Base-by-base conservation (phyloP, 805 yeast genomes). In the Zygotorulaspora sp. region DNA sequence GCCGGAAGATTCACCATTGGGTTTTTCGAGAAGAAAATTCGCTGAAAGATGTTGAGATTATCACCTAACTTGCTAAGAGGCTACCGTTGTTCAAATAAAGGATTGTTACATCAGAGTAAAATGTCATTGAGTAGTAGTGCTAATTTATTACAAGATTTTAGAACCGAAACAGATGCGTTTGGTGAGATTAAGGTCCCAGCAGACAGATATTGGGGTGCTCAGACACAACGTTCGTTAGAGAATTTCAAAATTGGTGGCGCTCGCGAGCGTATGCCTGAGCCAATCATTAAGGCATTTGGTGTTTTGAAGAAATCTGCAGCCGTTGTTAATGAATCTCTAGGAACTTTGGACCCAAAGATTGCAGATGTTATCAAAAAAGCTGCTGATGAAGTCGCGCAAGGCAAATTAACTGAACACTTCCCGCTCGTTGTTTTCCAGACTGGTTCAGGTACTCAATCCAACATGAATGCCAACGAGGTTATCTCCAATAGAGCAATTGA, bases 391-490 rank as follows among this genome's bases (percentile, higher is more conserved):
- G 97, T 92, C 26, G 73, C 84, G 33, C 86, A 82, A 53, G 98
- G 98, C 49, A 85, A 87, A 65, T 76, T 92, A 61, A 75, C 78
- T 47, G 95, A 83, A 57, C 96, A 92, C 67, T 92, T 92, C 80
- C 98, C 98, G 41, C 74, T 92, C 63, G 98, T 92, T 42, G 97
- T 92, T 24, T 92, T 88, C 83, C 98, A 92, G 72, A 92, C 98
- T 44, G 98, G 98, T 43, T 85, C 96, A 21, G 98, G 98, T 64
- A 92, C 98, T 41, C 98, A 92, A 70, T 82, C 95, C 47, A 92
- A 92, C 74, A 92, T 92, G 97, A 90, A 92, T 67, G 96, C 97
- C 61, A 92, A 92, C 66, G 98, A 92, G 72, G 98, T 92, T 52
- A 92, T 92, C 58, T 86, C 96, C 40, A 92, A 92, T 78, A 81